Base-by-base conservation (phyloP, 2,329 filamentous ascomycete genomes). In the Decorospora gaudefroyi region DNA sequence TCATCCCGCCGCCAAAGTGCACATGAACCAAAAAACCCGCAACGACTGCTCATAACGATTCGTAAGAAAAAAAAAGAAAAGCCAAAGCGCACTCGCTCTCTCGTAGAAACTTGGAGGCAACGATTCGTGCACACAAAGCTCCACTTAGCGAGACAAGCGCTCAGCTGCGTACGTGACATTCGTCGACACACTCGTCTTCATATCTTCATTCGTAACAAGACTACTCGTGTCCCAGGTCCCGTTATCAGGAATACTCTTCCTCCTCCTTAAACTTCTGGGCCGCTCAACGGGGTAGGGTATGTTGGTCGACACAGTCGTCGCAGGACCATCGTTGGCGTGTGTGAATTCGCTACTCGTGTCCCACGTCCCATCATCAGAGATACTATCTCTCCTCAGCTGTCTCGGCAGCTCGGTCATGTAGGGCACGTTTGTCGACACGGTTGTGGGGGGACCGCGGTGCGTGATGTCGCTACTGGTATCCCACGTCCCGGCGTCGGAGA, bases 201-300 rank as follows among this genome's bases (percentile, higher is more conserved):
- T 32, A 16, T 47, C 44, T 18, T 41, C 35, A 41, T 31, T 46
- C 28, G 44, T 47, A 33, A 47, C 16, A 31, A 47, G 28, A 38
- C 44, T 47, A 15, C 37, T 43, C 10, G 44, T 47, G 16, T 47
- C 44, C 44, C 44, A 47, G 12, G 44, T 47, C 5, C 44, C 44
- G 4, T 28, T 33, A 11, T 43, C 44, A 36, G 21, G 21, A 8
- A 27, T 26, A 6, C 44, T 47, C 6, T 38, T 47, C 26, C 43
- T 36, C 11, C 44, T 47, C 17, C 39, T 43, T 17, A 37, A 10
- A 4, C 19, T 23, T 18, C 23, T 47, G 7, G 44, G 39, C 13
- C 44, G 19, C 3, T 41, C 26, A 22, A 27, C 7, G 29, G 36
- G 40, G 18, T 46, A 46, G 11, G 43, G 39, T 7, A 18, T 31